Base-by-base conservation (phyloP, 1,284 basidiomycete genomes). In the Heliocybe sulcata region DNA sequence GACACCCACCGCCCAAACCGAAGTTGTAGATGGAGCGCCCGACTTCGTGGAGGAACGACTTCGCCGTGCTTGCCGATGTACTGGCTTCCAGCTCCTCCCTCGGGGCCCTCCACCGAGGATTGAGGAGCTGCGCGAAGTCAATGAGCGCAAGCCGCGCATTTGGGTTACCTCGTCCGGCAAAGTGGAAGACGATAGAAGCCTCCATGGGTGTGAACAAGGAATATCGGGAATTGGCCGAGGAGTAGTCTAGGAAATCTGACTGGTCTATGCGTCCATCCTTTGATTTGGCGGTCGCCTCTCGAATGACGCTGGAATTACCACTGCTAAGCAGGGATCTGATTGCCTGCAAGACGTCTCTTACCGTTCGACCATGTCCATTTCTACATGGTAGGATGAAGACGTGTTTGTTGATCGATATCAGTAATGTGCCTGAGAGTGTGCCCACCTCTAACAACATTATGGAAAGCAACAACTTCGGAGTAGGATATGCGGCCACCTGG, bases 341-440 rank as follows among this genome's bases (percentile, higher is more conserved):
- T 22, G 10, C 11, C 20, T 27, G 27, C 33, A 3, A 23, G 23
- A 27, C 35, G 51, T 57, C 35, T 61, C 77, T 51, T 61, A 88
- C 87, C 90, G 82, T 73, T 97, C 94, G 54, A 95, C 84, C 79
- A 94, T 90, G 73, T 96, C 94, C 92, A 96, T 96, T 67, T 96
- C 94, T 87, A 56, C 38, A 33, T 56, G 51, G 49, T 54, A 52
- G 45, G 50, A 57, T 11, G 23, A 38, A 45, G 19, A 53, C 14
- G 19, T 57, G 56, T 53, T 35, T 29, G 54, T 55, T 58, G 57
- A 38, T 42, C 19, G 19, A 35, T 56, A 45, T 60, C 56, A 55
- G 55, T 55, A 49, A 45, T 53, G 38, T 16, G 35, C 31, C 54
- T 54, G 27, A 35, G 6, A 20, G 45, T n/a, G n/a, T 49, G 72